A percentile compares a stretch with the other conserved stretches of the same genome.
These are phyloP conservation scores for Phytophthora sansomeana DNA, from an alignment of 352 stramenopile genomes.

Conservation along the genomic window DNA sequence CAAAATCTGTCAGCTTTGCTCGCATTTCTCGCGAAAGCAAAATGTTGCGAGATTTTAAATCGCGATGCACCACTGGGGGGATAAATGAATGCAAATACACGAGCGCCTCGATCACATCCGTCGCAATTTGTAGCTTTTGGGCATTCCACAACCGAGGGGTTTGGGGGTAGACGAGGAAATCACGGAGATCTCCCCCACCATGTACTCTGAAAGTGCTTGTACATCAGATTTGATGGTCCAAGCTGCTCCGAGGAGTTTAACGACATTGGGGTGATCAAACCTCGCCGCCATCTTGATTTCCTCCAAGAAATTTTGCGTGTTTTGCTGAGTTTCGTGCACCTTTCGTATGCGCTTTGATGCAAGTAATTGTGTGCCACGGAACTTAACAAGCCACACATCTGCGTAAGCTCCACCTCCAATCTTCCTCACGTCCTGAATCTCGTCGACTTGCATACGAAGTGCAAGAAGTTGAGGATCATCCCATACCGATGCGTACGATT, in stretches of 20 bases:
- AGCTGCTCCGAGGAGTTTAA: constrained; percentile 50
- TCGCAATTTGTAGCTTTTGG: constrained; percentile 29
- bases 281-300: constrained; percentile 58
- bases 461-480: constrained; percentile 46
- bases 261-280: constrained; percentile 53
- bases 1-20: constrained; percentile 46
- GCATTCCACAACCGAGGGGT: constrained; percentile 37
- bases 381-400: constrained; percentile 58
- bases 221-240: constrained; percentile 55
- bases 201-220: constrained; percentile 64
- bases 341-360: constrained; percentile 53
- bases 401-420: constrained; percentile 47
- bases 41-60: constrained; percentile 36
- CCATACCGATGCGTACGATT: constrained; percentile 39
- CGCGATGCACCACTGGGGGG: constrained; percentile 32
- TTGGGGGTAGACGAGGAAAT: constrained; percentile 32
- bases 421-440: constrained; percentile 59
- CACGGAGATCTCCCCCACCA: constrained; percentile 61
- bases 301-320: constrained; percentile 48
- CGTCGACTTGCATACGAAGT: constrained; percentile 45
- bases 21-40: constrained; percentile 29
- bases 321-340: constrained; percentile 25
- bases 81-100: constrained; percentile 46
- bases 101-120: constrained; percentile 35
- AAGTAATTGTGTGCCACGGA: constrained; percentile 35